Evolutionary conservation across 106 monocot genomes (phyloP).

Genomic region (Allium sativum): DNA sequence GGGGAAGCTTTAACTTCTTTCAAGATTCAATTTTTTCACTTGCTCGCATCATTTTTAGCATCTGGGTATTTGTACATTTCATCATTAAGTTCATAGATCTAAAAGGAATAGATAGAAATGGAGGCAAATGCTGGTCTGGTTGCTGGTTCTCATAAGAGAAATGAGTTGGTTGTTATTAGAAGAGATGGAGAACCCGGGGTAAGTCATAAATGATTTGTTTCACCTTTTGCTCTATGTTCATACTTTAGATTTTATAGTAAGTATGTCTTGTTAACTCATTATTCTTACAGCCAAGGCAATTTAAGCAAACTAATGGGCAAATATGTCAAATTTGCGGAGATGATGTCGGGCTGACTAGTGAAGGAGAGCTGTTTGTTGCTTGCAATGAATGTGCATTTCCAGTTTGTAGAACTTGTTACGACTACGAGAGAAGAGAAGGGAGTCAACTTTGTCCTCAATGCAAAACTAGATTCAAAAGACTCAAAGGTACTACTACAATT

Average conservation of each 20-base stretch:
- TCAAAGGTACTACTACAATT: constrained; percentile 41
- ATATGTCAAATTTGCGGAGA: constrained; percentile 97
- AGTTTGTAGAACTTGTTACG: constrained; percentile 70
- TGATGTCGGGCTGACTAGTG: constrained; percentile 72
- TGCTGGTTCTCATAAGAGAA: constrained; percentile 87
- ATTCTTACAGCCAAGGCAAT: constrained; percentile 55
- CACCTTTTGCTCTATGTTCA: background rate
- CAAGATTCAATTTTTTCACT: background rate
- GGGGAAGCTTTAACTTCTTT: background rate
- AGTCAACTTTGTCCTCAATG: constrained; percentile 94
- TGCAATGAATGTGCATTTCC: constrained; percentile 97
- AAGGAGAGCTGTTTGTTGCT: constrained; percentile 87
- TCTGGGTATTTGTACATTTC: background rate
- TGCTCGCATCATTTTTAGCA: background rate
- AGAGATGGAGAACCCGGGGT: constrained; percentile 63
- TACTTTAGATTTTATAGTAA: background rate
- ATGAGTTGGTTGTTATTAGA: constrained; percentile 90
- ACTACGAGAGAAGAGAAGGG: constrained; percentile 89
- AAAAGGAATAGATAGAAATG: constrained; percentile 20
- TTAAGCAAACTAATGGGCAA: constrained; percentile 64
- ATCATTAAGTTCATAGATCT: background rate
- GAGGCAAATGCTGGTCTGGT: constrained; percentile 90
- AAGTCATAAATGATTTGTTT: background rate
- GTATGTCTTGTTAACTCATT: background rate
- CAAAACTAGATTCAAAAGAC: constrained; percentile 89